These are phyloP conservation scores for Fusarium pseudonygamai DNA, from an alignment of 2,329 filamentous ascomycete species.

Conservation along the genomic window DNA sequence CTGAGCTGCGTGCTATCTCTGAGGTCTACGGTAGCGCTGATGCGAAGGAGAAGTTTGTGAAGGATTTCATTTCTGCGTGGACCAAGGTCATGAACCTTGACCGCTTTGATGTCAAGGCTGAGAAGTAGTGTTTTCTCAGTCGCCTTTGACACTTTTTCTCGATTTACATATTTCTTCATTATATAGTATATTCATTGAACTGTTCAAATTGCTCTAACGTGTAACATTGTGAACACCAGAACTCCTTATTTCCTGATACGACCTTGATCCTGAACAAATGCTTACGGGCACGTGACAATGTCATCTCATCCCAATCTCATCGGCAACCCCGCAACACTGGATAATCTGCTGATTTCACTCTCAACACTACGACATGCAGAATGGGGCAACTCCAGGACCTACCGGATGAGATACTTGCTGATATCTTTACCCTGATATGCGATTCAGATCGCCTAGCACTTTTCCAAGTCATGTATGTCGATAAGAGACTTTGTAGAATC, in stretches of 20 bases:
- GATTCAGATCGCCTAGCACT: not conserved
- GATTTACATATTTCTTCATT: not conserved
- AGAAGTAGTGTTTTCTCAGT: not conserved
- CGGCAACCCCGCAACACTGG: not conserved
- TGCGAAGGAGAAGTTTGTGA: conserved; percentile 70
- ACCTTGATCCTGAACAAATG: not conserved
- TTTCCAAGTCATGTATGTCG: not conserved
- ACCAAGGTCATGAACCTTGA: conserved; percentile 79
- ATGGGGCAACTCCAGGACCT: not conserved
- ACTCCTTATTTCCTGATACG: not conserved
- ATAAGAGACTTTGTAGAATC: not conserved
- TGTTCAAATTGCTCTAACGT: not conserved
- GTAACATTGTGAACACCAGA: not conserved
- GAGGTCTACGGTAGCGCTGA: conserved; percentile 75
- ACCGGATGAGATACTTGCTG: not conserved
- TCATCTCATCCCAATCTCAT: not conserved
- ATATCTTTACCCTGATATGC: accelerated
- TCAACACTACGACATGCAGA: accelerated
- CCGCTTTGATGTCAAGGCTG: conserved; percentile 65
- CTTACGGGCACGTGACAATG: not conserved
- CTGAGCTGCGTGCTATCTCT: conserved; percentile 75
- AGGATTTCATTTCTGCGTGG: conserved; percentile 78
- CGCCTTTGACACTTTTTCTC: not conserved
- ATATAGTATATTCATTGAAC: not conserved
- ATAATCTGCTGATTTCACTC: not conserved